Evolutionary conservation across 2,329 filamentous ascomycete species (phyloP).

Genomic region (Epichloe gansuensis): DNA sequence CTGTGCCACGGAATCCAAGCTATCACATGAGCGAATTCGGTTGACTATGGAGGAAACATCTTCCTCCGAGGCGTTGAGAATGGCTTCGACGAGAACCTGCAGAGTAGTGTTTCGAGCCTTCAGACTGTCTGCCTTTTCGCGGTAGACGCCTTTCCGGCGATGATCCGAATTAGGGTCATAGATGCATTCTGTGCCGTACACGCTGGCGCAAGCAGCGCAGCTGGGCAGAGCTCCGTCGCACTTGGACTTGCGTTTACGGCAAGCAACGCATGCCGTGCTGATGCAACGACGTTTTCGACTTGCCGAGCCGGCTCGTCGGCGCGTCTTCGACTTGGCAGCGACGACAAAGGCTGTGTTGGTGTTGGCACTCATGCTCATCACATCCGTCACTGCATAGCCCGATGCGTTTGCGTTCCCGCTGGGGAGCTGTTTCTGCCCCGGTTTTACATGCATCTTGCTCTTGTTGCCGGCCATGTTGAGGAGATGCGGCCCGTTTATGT

Average conservation of each 20-base stretch:
- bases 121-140: conserved; percentile 78
- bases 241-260: conserved; percentile 68
- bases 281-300: conserved; percentile 61
- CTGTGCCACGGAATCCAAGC: conserved; percentile 42
- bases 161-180: conserved; percentile 97
- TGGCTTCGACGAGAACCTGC: conserved; percentile 84
- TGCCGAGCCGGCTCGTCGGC: conserved; percentile 34
- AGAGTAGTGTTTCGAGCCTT: conserved; percentile 80
- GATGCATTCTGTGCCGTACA: conserved; percentile 80
- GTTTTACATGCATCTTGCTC: neutral
- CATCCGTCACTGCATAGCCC: neutral
- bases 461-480: conserved; percentile 2
- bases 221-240: conserved; percentile 86
- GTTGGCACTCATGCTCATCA: neutral
- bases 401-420: neutral
- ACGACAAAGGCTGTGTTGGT: conserved; percentile 10
- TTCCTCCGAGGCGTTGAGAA: conserved; percentile 81
- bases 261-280: conserved; percentile 74
- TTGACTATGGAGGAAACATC: conserved; percentile 71
- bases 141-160: conserved; percentile 90
- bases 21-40: conserved; percentile 77
- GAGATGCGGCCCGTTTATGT: neutral
- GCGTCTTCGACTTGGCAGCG: conserved; percentile 34
- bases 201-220: conserved; percentile 90
- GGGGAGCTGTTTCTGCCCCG: neutral